Base-by-base conservation (phyloP, 129 eudicot species). In the Rutidosis leptorrhynchoides region DNA sequence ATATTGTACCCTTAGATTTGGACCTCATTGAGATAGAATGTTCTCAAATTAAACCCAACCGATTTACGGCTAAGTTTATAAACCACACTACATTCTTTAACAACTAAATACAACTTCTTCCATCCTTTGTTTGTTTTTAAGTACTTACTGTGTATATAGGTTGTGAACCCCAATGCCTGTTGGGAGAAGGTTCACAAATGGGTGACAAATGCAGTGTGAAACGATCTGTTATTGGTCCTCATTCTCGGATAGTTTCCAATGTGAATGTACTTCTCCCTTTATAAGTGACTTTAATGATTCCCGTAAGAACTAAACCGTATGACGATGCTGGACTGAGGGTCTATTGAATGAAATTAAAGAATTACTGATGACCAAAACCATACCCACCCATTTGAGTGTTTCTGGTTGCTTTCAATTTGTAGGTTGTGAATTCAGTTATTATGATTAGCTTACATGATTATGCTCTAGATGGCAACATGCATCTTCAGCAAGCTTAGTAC, bases 191-290 rank as follows among this genome's bases (percentile, higher is more conserved):
- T 67, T 83, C 92, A 26, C 80, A 93, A 73, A 80, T 93, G 95
- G 98, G 91, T 48, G 98, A 93, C 77, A 93, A 93, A 79, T 85
- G 98, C 73, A 93, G 98, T 57, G 96, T 93, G 32, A 88, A 93
- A 67, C 87, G 91, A 66, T 93, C 98, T 55, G 95, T 88, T 40
- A 83, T 93, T 62, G 98, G 95, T 17, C 96, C 89, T 42, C 98
- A 93, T 82, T 88, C 95, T 64, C 84, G 98, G 45, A 88, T 93
- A 77, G 98, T 96, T 45, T 93, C 96, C 55, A 88, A 86, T 64
- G 96, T 93, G 29, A 93, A 93, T 96, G 98, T 92, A 77, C 53
- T 55, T 65, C 48, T 32, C 37, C 28, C 52, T 76, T 15, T 52
- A 21, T 29, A 28, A 3, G 17, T 16, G 0, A 4, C 17, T 40